Evolutionary conservation across 352 stramenopile species (phyloP).

Genomic region (Phytophthora rubi): DNA sequence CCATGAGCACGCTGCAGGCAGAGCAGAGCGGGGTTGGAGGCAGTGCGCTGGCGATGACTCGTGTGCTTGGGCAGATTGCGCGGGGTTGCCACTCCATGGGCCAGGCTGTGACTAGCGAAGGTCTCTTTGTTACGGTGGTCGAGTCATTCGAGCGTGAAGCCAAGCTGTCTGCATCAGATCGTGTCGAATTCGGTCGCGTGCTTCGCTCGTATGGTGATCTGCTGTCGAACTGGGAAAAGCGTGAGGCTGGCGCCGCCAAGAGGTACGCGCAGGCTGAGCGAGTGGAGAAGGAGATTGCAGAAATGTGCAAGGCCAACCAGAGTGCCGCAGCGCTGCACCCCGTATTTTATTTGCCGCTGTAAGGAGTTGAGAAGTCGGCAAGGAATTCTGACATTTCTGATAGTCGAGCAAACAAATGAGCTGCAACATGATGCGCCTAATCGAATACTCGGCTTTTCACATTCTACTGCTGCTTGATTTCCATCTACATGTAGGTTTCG

Average conservation of each 20-base stretch:
- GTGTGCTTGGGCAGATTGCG: slow-evolving; percentile 72
- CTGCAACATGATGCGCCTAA: slow-evolving; percentile 15
- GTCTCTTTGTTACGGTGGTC: slow-evolving; percentile 70
- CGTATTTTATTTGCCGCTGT: slow-evolving; percentile 64
- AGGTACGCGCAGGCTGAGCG: slow-evolving; percentile 48
- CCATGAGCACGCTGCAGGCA: slow-evolving; percentile 62
- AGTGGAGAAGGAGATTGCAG: slow-evolving; percentile 45
- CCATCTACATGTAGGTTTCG: not conserved
- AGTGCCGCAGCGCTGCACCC: slow-evolving; percentile 46
- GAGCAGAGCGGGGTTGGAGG: slow-evolving; percentile 52
- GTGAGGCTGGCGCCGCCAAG: slow-evolving; percentile 47
- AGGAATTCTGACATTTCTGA: not conserved
- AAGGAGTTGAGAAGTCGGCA: slow-evolving; percentile 13
- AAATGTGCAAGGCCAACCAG: slow-evolving; percentile 38
- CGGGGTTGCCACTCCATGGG: slow-evolving; percentile 64
- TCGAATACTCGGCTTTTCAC: slow-evolving; percentile 12
- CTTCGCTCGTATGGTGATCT: slow-evolving; percentile 66
- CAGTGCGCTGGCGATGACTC: slow-evolving; percentile 63
- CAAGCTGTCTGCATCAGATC: slow-evolving; percentile 58
- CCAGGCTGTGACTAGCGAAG: slow-evolving; percentile 77
- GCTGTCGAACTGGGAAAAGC: slow-evolving; percentile 64
- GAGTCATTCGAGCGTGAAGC: slow-evolving; percentile 73
- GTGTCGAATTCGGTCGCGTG: slow-evolving; percentile 69
- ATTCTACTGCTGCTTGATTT: not conserved
- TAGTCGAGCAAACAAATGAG: slow-evolving; percentile 10